These are phyloP conservation scores for Pichia inconspicua DNA, from an alignment of 1,139 yeast species.

Conservation along the genomic window DNA sequence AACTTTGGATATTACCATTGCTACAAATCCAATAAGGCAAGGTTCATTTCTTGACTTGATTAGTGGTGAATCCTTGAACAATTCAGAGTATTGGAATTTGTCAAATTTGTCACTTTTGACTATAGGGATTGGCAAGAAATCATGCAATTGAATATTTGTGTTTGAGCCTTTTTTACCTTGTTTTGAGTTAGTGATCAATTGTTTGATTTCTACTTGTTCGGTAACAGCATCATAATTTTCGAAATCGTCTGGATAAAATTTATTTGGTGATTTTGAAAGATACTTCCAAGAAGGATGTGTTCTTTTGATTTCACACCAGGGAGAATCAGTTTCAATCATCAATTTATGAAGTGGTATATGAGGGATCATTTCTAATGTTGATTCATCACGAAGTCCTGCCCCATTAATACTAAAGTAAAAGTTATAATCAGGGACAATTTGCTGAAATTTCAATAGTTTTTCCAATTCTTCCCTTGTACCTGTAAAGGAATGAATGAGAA, in stretches of 20 bases:
- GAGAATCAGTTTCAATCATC: constrained; percentile 91
- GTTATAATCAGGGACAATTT: constrained; percentile 28
- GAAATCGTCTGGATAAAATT: constrained; percentile 39
- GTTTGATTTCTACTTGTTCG: background rate
- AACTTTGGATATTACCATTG: constrained; percentile 63
- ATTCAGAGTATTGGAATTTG: constrained; percentile 16
- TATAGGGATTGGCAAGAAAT: constrained; percentile 51
- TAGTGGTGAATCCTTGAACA: constrained; percentile 42
- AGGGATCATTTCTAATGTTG: constrained; percentile 59
- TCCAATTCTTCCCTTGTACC: constrained; percentile 62
- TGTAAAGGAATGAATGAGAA: constrained; percentile 92
- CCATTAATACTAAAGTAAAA: constrained; percentile 83
- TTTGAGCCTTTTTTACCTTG: constrained; percentile 13
- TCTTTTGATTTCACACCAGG: constrained; percentile 93
- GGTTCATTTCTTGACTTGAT: constrained; percentile 90
- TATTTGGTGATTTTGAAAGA: constrained; percentile 47
- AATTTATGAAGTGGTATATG: constrained; percentile 60
- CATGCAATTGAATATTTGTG: constrained; percentile 32
- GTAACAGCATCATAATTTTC: constrained; percentile 3
- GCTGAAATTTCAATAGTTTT: constrained; percentile 34
- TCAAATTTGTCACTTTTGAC: constrained; percentile 57
- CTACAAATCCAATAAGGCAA: constrained; percentile 73
- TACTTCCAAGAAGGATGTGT: constrained; percentile 68
- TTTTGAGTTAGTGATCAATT: constrained; percentile 1
- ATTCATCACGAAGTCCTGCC: constrained; percentile 76